Percentiles rank a stretch among this genome's conserved stretches.
phyloP scores from a whole-genome alignment of 192 early-diverging fungal species.

The Phlyctochytrium planicorne region DNA sequence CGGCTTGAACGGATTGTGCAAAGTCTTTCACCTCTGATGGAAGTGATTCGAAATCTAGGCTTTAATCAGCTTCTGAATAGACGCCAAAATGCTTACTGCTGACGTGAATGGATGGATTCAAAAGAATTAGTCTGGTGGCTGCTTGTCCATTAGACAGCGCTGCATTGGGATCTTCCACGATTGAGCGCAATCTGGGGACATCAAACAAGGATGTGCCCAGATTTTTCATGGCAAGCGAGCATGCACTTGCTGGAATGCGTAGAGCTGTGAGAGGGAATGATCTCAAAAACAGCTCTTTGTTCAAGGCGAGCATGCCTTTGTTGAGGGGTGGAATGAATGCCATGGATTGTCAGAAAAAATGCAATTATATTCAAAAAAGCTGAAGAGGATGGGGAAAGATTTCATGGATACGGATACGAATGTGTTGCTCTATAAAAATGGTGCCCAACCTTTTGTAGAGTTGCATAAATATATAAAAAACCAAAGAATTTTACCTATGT shows the following conservation, averaged over 20 bases:
- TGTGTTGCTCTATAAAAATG: constrained; percentile 35
- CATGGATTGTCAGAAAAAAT: neutral
- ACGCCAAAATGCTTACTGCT: neutral
- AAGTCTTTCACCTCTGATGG: constrained; percentile 48
- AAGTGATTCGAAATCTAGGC: constrained; percentile 34
- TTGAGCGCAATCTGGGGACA: constrained; percentile 6
- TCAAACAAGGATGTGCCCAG: constrained; percentile 6
- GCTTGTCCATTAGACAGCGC: neutral
- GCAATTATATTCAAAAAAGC: too few relatives aligned
- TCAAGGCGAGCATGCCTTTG: constrained; percentile 6
- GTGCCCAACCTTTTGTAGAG: constrained; percentile 31
- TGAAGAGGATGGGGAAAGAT: too few relatives aligned
- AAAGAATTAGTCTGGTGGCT: neutral
- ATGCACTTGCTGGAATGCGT: neutral
- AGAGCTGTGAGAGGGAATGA: neutral
- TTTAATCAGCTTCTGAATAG: neutral
- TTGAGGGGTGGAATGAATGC: neutral
- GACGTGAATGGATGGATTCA: neutral
- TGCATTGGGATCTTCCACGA: neutral
- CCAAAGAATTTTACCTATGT: constrained; percentile 58
- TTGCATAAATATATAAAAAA: neutral
- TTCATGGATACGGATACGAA: neutral
- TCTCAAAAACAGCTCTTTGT: neutral
- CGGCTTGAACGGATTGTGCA: constrained; percentile 45
- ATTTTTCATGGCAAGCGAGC: constrained; percentile 8